phyloP scores from a whole-genome alignment of 2,329 filamentous ascomycete species.

The Colletotrichum sp. region DNA sequence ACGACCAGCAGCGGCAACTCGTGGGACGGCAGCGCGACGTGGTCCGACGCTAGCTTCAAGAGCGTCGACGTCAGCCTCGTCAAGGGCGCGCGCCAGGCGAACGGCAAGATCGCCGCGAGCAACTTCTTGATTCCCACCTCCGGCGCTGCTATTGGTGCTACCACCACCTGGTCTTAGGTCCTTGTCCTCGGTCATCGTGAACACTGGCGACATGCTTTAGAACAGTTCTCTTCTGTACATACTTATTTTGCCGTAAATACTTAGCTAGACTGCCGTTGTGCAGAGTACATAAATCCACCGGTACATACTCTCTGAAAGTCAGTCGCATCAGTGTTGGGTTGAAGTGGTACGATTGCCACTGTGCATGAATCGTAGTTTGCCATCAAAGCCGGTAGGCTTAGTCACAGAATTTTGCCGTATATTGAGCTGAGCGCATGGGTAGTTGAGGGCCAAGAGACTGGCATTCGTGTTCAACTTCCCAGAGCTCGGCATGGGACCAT shows the following conservation, averaged over 20 bases:
- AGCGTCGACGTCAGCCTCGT: slow-evolving; percentile 37
- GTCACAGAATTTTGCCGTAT: not conserved
- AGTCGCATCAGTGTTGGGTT: not conserved
- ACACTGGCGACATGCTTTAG: not conserved
- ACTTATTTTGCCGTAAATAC: not conserved
- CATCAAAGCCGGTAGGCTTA: not conserved
- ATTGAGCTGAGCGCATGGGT: not conserved
- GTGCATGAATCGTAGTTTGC: not conserved
- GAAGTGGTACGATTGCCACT: not conserved
- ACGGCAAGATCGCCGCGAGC: slow-evolving; percentile 44
- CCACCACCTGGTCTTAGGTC: slow-evolving; percentile 29
- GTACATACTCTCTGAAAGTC: not conserved
- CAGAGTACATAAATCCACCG: slow-evolving; percentile 4
- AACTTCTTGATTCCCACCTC: slow-evolving; percentile 45
- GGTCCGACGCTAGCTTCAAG: slow-evolving; percentile 32
- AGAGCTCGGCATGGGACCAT: not conserved
- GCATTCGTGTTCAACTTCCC: not conserved
- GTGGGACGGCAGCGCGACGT: slow-evolving; percentile 43
- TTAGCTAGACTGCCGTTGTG: not conserved
- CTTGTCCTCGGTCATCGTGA: not conserved
- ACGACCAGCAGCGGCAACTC: slow-evolving; percentile 40
- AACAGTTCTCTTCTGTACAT: not conserved
- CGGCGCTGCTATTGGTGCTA: slow-evolving; percentile 41
- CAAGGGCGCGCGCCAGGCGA: slow-evolving; percentile 39
- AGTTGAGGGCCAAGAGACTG: not conserved